Percentiles rank a stretch among this genome's conserved stretches.
phyloP scores from a whole-genome alignment of 2,329 filamentous ascomycete species.

The Thelonectria rubi region DNA sequence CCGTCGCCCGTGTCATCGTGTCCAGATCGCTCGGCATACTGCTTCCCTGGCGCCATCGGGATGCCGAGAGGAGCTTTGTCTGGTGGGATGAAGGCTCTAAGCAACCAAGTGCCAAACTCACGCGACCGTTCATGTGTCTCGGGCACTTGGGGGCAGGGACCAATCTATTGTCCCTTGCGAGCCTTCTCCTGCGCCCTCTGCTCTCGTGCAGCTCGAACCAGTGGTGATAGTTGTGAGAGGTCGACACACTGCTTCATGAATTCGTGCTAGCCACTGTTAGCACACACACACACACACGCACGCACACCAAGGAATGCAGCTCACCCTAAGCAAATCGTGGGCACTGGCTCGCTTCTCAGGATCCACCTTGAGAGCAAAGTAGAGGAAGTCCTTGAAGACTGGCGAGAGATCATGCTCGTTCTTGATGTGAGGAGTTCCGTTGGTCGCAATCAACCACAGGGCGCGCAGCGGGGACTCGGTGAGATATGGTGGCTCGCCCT shows the following conservation, averaged over 20 bases:
- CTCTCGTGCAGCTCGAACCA: slow-evolving; percentile 86
- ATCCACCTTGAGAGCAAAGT: slow-evolving; percentile 94
- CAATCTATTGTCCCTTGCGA: slow-evolving; percentile 62
- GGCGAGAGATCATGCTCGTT: slow-evolving; percentile 84
- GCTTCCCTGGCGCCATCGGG: slow-evolving; percentile 9
- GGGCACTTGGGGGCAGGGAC: slow-evolving; percentile 20
- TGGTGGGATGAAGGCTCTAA: slow-evolving; percentile 34
- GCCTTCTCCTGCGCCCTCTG: slow-evolving; percentile 87
- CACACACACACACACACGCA: no score
- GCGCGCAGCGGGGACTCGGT: slow-evolving; percentile 94
- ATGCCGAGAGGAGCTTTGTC: slow-evolving; percentile 8
- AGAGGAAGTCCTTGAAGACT: slow-evolving; percentile 90
- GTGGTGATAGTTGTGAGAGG: slow-evolving; percentile 79
- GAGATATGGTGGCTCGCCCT: slow-evolving; percentile 95
- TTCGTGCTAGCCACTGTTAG: slow-evolving; percentile 67
- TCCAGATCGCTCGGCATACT: slow-evolving; percentile 20
- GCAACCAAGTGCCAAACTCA: slow-evolving; percentile 26
- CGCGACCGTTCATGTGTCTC: background rate
- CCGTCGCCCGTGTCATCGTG: slow-evolving; percentile 22
- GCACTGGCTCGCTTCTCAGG: slow-evolving; percentile 96
- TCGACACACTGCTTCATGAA: slow-evolving; percentile 83
- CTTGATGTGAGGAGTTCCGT: slow-evolving; percentile 94
- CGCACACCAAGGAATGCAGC: slow-evolving; percentile 41
- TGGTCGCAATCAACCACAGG: slow-evolving; percentile 95
- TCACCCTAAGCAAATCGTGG: slow-evolving; percentile 89